Evolutionary conservation across 805 yeast species (phyloP), one percentile per base, ranked within the genome.

Genomic region (Candida patagonica): DNA sequence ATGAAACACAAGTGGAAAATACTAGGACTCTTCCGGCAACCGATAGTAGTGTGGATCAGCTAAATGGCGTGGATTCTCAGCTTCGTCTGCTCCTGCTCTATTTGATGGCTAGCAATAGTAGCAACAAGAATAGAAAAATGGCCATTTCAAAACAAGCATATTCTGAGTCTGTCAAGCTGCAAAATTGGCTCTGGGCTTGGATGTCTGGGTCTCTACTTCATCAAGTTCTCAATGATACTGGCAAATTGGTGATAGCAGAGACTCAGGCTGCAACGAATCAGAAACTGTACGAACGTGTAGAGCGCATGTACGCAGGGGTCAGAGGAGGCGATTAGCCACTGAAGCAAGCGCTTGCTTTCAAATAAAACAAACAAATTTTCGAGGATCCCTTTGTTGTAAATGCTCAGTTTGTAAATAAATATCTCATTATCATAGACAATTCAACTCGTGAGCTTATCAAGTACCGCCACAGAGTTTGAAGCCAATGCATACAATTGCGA

Each of bases 141-240:
- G 27, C 37, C 8, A 17, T 33, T 2, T 15, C 37, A 9, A 33
- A 33, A 33, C 29, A 33, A 20, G 37, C 37, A n/a, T 22, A 33
- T n/a, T 33, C 37, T 4, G 37, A 22, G 21, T 9, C 37, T n/a
- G 20, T 33, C 8, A 33, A 23, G 21, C 4, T 22, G 15, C 22
- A 33, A 23, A 33, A 33, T 13, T 33, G 37, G 37, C 37, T 33
- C 9, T 33, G 37, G 37, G 23, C 37, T 2, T 33, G 37, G 37
- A 33, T 33, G 20, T 15, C 37, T 7, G 37, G 37, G 17, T 33
- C 37, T 2, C n/a, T 33, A 10, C 17, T 33, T 7, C 27, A 33
- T 13, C 37, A 33, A 23, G 10, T 22, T 8, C 26, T 33, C 7
- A 10, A 2, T 10, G 37, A 33, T 10, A 33, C 22, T 15, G 27